Percentiles rank a stretch among this genome's conserved stretches.
phyloP scores from a whole-genome alignment of 202 grass and related monocot species.

The Schoenoplectus triqueter region DNA sequence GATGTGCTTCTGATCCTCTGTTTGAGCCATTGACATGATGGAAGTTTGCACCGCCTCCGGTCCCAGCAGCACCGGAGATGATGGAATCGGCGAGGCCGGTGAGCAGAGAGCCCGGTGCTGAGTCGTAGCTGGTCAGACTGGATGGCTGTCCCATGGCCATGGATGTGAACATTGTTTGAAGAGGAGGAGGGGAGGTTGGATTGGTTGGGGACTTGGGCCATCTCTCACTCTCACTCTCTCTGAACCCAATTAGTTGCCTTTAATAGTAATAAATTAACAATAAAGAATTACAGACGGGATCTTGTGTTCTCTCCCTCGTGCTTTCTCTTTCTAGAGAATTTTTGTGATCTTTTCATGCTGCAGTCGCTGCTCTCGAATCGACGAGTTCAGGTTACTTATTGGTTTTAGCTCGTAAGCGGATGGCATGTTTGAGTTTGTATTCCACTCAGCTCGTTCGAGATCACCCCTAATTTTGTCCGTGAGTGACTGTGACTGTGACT shows the following conservation, averaged over 20 bases:
- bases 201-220: neutral
- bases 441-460: no score
- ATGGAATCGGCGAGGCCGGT: slow-evolving; percentile 41
- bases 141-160: neutral
- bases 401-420: no score
- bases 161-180: slow-evolving; percentile 23
- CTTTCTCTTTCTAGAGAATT: neutral
- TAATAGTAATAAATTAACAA: slow-evolving; percentile 20
- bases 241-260: slow-evolving; percentile 1
- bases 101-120: slow-evolving; percentile 47
- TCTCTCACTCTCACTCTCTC: neutral
- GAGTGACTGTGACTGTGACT: no score
- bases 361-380: neutral
- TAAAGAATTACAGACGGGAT: neutral
- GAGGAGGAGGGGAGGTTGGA: neutral
- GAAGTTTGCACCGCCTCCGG: neutral
- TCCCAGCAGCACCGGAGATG: slow-evolving; percentile 5
- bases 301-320: neutral
- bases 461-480: no score
- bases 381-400: no score
- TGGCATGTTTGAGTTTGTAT: no score
- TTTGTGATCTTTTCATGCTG: neutral
- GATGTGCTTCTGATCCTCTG: neutral
- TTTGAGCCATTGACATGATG: neutral
- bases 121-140: slow-evolving; percentile 37